A percentile compares a stretch with the other conserved stretches of the same genome.
Conservation (phyloP, 23 red algal species). For the Gracilaria caudata region DNA sequence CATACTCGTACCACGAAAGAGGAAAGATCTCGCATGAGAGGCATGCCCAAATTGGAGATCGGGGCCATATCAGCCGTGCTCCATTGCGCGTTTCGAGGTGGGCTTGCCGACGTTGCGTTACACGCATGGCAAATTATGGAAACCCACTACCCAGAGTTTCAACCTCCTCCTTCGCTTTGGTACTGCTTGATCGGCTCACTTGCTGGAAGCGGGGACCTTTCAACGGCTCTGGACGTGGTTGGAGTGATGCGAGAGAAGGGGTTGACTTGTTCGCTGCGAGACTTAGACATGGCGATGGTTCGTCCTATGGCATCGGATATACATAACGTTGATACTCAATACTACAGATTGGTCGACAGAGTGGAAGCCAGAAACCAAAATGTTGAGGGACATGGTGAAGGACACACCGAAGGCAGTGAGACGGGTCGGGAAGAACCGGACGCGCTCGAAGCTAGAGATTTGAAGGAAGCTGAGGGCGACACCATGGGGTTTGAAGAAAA, state of each 20-base stretch:
- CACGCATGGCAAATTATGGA: constrained; percentile 29
- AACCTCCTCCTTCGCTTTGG: constrained; percentile 33
- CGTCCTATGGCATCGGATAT: constrained; percentile 52
- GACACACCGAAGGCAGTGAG: too few species aligned
- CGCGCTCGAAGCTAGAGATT: not conserved
- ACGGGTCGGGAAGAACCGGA: not conserved
- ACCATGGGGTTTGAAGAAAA: not conserved
- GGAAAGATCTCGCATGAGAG: constrained; percentile 37
- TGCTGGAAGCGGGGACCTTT: constrained; percentile 45
- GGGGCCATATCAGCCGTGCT: constrained; percentile 50
- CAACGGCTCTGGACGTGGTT: constrained; percentile 54
- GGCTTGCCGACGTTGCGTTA: constrained; percentile 38
- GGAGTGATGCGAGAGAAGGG: constrained; percentile 57
- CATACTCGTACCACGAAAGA: constrained; percentile 29
- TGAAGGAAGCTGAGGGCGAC: too few species aligned
- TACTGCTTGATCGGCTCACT: constrained; percentile 67
- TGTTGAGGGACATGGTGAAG: not conserved
- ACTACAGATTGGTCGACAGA: constrained; percentile 49
- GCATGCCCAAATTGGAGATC: constrained; percentile 49
- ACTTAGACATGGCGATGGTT: constrained; percentile 56
- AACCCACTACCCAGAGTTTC: constrained; percentile 43
- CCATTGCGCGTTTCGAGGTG: constrained; percentile 54
- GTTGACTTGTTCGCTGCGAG: constrained; percentile 23
- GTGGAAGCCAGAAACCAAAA: constrained; percentile 8
- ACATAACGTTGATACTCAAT: constrained; percentile 47